These are phyloP conservation scores for Juglanconis sp. DNA, from an alignment of 2,329 filamentous ascomycete genomes.

Conservation along the genomic window DNA sequence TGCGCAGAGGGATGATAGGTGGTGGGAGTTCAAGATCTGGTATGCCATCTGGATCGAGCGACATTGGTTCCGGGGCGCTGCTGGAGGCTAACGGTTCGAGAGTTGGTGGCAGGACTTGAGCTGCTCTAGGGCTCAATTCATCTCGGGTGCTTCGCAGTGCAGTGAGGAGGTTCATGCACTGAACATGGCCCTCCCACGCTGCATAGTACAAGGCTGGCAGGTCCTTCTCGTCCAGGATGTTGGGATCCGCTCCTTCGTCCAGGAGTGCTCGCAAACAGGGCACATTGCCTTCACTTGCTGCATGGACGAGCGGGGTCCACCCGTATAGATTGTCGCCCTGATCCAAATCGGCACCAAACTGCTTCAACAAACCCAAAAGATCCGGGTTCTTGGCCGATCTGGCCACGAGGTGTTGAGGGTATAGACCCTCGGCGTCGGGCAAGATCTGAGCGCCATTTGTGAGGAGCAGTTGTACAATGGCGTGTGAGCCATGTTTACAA, in stretches of 20 bases:
- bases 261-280: slow-evolving; percentile 80
- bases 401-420: slow-evolving; percentile 94
- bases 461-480: slow-evolving; percentile 81
- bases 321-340: slow-evolving; percentile 94
- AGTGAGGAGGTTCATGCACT: slow-evolving; percentile 86
- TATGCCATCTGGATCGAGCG: slow-evolving; percentile 80
- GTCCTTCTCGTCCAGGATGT: slow-evolving; percentile 85
- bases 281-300: slow-evolving; percentile 92
- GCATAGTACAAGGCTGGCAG: slow-evolving; percentile 97
- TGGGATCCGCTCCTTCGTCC: slow-evolving; percentile 72
- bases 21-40: slow-evolving; percentile 88
- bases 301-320: slow-evolving; percentile 95
- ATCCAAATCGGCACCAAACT: slow-evolving; percentile 85
- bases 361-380: slow-evolving; percentile 74
- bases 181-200: slow-evolving; percentile 93
- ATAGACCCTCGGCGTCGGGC: slow-evolving; percentile 94
- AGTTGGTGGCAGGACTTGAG: slow-evolving; percentile 31
- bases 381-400: slow-evolving; percentile 79
- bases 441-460: slow-evolving; percentile 76
- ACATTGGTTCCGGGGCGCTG: slow-evolving; percentile 56
- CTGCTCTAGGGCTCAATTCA: slow-evolving; percentile 38
- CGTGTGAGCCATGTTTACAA: slow-evolving; percentile 85
- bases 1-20: slow-evolving; percentile 88
- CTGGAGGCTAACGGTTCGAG: slow-evolving; percentile 46
- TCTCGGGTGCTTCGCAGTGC: neutral